Percentiles rank a stretch among this genome's conserved stretches.
phyloP scores from a whole-genome alignment of 2,329 filamentous ascomycete genomes.

The Ophioceras dolichostomum region DNA sequence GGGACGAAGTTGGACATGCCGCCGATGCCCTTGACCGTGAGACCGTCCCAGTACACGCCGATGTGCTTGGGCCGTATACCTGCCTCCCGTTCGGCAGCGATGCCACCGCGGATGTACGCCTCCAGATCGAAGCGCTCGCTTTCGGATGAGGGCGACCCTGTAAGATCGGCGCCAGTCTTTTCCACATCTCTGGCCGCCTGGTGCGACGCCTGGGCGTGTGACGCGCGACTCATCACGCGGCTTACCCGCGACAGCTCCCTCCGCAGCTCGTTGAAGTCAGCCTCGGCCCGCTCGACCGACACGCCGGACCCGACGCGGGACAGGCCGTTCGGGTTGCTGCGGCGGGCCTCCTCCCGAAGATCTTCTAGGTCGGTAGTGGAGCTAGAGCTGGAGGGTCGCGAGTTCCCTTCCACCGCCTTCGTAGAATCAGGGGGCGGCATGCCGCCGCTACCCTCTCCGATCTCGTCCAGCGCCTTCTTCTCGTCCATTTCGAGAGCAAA shows the following conservation, averaged over 20 bases:
- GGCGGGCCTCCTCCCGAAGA: slow-evolving; percentile 25
- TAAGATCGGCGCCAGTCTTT: slow-evolving; percentile 29
- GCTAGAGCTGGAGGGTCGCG: slow-evolving; percentile 8
- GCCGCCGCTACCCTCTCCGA: too few species aligned
- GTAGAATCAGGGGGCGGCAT: too few species aligned
- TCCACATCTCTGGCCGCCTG: slow-evolving; percentile 42
- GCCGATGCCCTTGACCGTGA: slow-evolving; percentile 66
- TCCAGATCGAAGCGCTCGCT: slow-evolving; percentile 65
- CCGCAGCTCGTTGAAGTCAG: slow-evolving; percentile 58
- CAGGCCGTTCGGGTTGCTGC: slow-evolving; percentile 35
- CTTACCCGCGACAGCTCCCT: slow-evolving; percentile 45
- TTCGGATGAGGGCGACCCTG: slow-evolving; percentile 26
- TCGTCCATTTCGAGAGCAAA: slow-evolving; percentile 7
- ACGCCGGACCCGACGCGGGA: slow-evolving; percentile 34
- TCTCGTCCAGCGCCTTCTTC: too few species aligned
- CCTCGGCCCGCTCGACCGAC: slow-evolving; percentile 54
- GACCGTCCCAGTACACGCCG: slow-evolving; percentile 64
- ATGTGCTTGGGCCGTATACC: slow-evolving; percentile 74
- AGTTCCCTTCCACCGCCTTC: too few species aligned
- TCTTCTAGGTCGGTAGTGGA: slow-evolving; percentile 21
- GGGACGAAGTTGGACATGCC: slow-evolving; percentile 59
- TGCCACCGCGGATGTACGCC: slow-evolving; percentile 55
- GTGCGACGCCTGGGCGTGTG: not conserved
- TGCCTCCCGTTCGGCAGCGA: slow-evolving; percentile 58
- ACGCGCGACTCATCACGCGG: slow-evolving; percentile 20